A percentile compares a stretch with the other conserved stretches of the same genome.
phyloP scores from a whole-genome alignment of 2,329 filamentous ascomycete species.

The Pseudocercospora vitis region DNA sequence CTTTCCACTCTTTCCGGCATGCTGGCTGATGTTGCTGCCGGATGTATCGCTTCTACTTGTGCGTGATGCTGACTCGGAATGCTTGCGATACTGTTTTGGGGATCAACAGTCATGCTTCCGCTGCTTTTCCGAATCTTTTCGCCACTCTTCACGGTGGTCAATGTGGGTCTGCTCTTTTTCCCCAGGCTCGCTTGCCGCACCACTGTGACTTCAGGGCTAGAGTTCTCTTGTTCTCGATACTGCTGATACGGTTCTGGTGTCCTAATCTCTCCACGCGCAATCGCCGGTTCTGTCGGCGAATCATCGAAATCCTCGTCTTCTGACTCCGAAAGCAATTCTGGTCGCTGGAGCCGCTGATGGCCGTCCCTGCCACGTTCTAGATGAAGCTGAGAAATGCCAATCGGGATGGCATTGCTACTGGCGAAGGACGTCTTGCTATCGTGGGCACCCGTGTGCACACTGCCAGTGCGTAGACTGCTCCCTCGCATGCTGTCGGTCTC shows the following conservation, averaged over 20 bases:
- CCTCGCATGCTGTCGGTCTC: slow-evolving; percentile 45
- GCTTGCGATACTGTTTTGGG: slow-evolving; percentile 15
- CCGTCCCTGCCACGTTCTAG: slow-evolving; percentile 30
- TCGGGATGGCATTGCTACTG: slow-evolving; percentile 52
- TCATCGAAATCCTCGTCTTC: slow-evolving; percentile 19
- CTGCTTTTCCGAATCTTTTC: slow-evolving; percentile 34
- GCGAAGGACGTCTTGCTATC: slow-evolving; percentile 45
- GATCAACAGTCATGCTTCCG: slow-evolving; percentile 2
- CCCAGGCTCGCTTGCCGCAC: slow-evolving; percentile 52
- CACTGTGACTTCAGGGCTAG: slow-evolving; percentile 31
- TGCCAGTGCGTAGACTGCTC: slow-evolving; percentile 27
- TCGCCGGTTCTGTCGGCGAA: slow-evolving; percentile 16
- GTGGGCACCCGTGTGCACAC: slow-evolving; percentile 28
- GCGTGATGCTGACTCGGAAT: slow-evolving; percentile 27
- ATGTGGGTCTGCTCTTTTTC: slow-evolving; percentile 48
- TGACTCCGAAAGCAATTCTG: slow-evolving; percentile 18
- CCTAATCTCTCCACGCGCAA: slow-evolving; percentile 13
- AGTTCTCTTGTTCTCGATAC: slow-evolving; percentile 11
- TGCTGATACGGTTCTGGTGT: slow-evolving; percentile 5
- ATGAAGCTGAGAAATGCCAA: slow-evolving; percentile 44
- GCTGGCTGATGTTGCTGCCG: background rate
- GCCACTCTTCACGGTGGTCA: slow-evolving; percentile 50
- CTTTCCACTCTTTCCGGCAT: slow-evolving; percentile 13
- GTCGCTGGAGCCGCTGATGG: slow-evolving; percentile 8
- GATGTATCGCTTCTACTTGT: slow-evolving; percentile 4